Conservation (phyloP, 2,329 filamentous ascomycete species). For the Xylogone sp. region DNA sequence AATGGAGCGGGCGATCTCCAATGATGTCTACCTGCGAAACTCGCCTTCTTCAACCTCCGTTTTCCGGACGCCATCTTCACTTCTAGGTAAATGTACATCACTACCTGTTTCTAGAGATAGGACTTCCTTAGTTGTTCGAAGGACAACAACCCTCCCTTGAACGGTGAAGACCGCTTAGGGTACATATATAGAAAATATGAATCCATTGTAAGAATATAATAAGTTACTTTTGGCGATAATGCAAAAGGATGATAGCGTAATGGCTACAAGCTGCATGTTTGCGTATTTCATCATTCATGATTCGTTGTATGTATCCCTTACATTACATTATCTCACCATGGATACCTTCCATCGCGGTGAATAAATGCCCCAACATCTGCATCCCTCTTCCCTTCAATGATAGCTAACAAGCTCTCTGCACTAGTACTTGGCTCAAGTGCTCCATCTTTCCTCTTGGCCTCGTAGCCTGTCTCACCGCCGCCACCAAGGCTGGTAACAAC, state of each 20-base stretch:
- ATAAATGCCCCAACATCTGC: constrained; percentile 26
- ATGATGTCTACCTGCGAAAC: constrained; percentile 38
- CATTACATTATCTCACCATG: constrained; percentile 15
- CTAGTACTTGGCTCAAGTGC: constrained; percentile 19
- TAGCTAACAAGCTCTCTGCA: constrained; percentile 18
- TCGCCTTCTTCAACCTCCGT: constrained; percentile 60
- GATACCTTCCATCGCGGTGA: constrained; percentile 23
- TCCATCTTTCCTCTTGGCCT: constrained; percentile 4
- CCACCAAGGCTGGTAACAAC: constrained; percentile 29
- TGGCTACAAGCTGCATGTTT: too few relatives aligned
- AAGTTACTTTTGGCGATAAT: too few relatives aligned
- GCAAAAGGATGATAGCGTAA: too few relatives aligned
- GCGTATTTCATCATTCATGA: too few relatives aligned
- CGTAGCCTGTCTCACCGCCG: constrained; percentile 13
- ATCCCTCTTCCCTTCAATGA: constrained; percentile 27
- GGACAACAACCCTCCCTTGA: too few relatives aligned
- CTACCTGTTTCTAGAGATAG: too few relatives aligned
- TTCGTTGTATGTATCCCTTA: too few relatives aligned
- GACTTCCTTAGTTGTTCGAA: too few relatives aligned
- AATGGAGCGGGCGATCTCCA: constrained; percentile 14
- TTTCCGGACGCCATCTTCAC: constrained; percentile 51
- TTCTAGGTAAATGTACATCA: background rate
- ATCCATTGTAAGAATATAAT: too few relatives aligned
- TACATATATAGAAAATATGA: too few relatives aligned
- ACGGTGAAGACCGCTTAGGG: too few relatives aligned